A percentile compares a stretch with the other conserved stretches of the same genome.
phyloP scores from a whole-genome alignment of 2,329 filamentous ascomycete genomes.

The Ophiostoma sp. region DNA sequence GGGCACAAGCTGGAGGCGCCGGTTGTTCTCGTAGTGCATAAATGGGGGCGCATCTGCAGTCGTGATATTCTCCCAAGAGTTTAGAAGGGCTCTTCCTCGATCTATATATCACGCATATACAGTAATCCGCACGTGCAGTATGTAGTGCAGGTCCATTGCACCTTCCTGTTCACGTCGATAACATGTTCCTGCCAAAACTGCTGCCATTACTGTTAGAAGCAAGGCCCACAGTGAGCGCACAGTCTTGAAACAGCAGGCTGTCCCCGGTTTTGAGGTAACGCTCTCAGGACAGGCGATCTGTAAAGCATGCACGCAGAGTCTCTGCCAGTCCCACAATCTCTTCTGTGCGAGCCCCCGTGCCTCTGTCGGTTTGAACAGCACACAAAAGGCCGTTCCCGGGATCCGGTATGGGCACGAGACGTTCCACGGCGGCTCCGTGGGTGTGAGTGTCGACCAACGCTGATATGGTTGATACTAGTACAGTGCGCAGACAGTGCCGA shows the following conservation, averaged over 20 bases:
- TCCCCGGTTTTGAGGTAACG: constrained; percentile 15
- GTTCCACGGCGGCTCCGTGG: neutral
- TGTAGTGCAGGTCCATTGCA: neutral
- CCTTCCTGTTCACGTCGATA: neutral
- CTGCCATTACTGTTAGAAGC: constrained; percentile 9
- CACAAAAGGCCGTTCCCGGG: neutral
- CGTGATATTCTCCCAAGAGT: neutral
- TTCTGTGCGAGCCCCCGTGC: neutral
- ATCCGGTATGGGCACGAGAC: constrained; percentile 12
- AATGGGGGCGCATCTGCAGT: neutral
- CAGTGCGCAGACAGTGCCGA: neutral
- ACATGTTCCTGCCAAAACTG: neutral
- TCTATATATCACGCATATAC: neutral
- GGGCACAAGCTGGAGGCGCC: neutral
- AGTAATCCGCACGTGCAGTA: neutral
- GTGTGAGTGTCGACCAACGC: neutral
- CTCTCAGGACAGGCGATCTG: constrained; percentile 13
- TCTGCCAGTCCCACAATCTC: neutral
- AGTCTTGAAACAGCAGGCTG: constrained; percentile 10
- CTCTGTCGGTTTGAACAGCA: neutral
- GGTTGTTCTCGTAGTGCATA: constrained; percentile 2
- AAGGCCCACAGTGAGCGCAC: neutral
- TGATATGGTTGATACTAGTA: neutral
- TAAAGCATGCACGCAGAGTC: neutral
- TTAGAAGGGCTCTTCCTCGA: neutral